Evolutionary conservation across 495 filamentous ascomycete species (phyloP), one percentile per base, ranked within the genome.

Genomic region (Neurospora sublineolata): DNA sequence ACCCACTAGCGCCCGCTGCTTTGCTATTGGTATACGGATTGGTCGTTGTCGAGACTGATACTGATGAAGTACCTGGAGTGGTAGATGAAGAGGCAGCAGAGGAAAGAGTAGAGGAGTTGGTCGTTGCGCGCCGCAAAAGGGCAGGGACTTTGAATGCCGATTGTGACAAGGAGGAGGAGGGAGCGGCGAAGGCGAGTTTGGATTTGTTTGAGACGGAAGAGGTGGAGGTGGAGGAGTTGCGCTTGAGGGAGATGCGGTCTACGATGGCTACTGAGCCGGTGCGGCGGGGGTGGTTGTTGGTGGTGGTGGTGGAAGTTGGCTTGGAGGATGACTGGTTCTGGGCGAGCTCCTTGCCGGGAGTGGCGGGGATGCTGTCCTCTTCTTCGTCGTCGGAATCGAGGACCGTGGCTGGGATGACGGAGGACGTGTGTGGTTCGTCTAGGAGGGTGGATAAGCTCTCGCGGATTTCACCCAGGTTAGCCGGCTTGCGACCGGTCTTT

Each of bases 181-280:
- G 75, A 33, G 84, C 82, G 38, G 83, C 77, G 82, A 94, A 94
- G 5, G 92, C 92, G 60, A 91, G 79, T 37, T 87, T 69, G 70
- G 37, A 11, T 64, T 64, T 84, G 38, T 41, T 72, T 36, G 72
- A 68, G 4, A 7, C 37, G 3, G 73, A 76, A 36, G 80, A 80
- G 42, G 73, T 80, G 46, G 85, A 79, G 14, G 86, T 83, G 73
- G 86, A 79, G 71, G 85, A 85, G 6, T 75, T 85, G 84, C 68
- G 91, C 75, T 93, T 91, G 41, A 96, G 85, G 67, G 88, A 87
- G 67, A 97, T 89, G 71, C 94, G 93, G 81, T 98, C 93, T 69
- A 98, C 88, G 71, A 94, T 85, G 30, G 82, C 78, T 18, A 83
- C 79, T 3, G 82, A 79, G 14, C 72, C 73, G 69, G 84, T 82